Evolutionary conservation across 2,329 filamentous ascomycete species (phyloP).

Genomic region (Aspergillus eucalypticola): DNA sequence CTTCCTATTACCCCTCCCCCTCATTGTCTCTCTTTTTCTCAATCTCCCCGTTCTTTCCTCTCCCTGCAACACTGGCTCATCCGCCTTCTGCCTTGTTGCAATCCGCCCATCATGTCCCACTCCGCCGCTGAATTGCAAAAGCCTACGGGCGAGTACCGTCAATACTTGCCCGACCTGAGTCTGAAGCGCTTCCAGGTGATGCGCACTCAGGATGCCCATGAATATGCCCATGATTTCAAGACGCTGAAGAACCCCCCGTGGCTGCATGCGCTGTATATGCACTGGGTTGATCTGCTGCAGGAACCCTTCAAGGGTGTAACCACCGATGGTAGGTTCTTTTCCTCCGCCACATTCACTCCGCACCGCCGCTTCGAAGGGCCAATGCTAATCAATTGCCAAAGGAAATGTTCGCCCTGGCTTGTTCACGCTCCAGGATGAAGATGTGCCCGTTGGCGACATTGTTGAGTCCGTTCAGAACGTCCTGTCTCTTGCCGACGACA

Average conservation of each 20-base stretch:
- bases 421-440: slow-evolving; percentile 65
- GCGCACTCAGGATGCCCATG: slow-evolving; percentile 62
- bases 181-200: slow-evolving; percentile 64
- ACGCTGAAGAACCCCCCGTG: slow-evolving; percentile 63
- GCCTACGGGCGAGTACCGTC: slow-evolving; percentile 48
- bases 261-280: slow-evolving; percentile 62
- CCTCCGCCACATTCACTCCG: neutral
- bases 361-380: neutral
- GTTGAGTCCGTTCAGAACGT: slow-evolving; percentile 53
- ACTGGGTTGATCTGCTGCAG: slow-evolving; percentile 58
- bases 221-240: slow-evolving; percentile 64
- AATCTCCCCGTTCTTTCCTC: neutral
- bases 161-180: slow-evolving; percentile 63
- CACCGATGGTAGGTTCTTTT: slow-evolving; percentile 56
- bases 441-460: slow-evolving; percentile 60
- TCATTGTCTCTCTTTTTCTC: neutral
- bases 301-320: slow-evolving; percentile 74
- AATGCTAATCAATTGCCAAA: slow-evolving; percentile 25
- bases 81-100: neutral
- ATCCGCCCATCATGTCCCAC: neutral
- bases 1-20: neutral
- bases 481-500: slow-evolving; percentile 48
- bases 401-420: slow-evolving; percentile 55
- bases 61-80: neutral
- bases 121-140: slow-evolving; percentile 4